phyloP scores from a whole-genome alignment of 2,329 filamentous ascomycete genomes.

The Colletotrichum lupini region DNA sequence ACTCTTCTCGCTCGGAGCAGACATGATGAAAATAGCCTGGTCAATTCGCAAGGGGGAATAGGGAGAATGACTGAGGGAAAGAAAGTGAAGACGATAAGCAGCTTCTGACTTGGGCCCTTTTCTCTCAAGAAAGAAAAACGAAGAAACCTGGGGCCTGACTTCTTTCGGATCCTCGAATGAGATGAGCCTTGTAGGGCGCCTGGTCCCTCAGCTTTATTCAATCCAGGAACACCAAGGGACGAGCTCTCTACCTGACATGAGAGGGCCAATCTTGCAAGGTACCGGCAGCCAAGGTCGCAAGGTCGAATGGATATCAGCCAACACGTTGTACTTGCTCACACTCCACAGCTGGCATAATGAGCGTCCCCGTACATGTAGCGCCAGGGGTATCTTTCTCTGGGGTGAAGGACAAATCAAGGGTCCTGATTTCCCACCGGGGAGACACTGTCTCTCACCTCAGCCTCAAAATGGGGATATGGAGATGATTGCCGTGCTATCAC shows the following conservation, averaged over 20 bases:
- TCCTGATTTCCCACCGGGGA: not conserved
- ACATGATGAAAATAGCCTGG: constrained; percentile 3
- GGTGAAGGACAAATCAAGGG: constrained; percentile 21
- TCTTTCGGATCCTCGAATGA: not conserved
- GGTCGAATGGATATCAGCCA: not conserved
- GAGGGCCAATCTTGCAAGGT: not conserved
- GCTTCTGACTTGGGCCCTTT: constrained; percentile 4
- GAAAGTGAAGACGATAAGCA: not conserved
- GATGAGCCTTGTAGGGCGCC: not conserved
- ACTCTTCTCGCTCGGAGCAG: constrained; percentile 28
- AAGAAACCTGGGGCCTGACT: constrained; percentile 2
- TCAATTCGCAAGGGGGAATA: not conserved
- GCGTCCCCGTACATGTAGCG: not conserved
- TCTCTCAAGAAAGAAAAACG: constrained; percentile 34
- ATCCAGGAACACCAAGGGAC: not conserved
- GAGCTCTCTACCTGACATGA: not conserved
- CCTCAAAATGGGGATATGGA: constrained; percentile 1
- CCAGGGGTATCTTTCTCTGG: constrained; percentile 13
- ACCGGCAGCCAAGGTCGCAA: not conserved
- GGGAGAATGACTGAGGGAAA: no score
- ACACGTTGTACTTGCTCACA: not conserved
- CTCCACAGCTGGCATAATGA: constrained; percentile 16
- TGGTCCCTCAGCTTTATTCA: constrained; percentile 22
- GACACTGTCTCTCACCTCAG: not conserved
- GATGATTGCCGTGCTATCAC: not conserved